Evolutionary conservation across 306 rosid species (phyloP), one percentile per base, ranked within the genome.

Genomic region (Pachyrhizus erosus): DNA sequence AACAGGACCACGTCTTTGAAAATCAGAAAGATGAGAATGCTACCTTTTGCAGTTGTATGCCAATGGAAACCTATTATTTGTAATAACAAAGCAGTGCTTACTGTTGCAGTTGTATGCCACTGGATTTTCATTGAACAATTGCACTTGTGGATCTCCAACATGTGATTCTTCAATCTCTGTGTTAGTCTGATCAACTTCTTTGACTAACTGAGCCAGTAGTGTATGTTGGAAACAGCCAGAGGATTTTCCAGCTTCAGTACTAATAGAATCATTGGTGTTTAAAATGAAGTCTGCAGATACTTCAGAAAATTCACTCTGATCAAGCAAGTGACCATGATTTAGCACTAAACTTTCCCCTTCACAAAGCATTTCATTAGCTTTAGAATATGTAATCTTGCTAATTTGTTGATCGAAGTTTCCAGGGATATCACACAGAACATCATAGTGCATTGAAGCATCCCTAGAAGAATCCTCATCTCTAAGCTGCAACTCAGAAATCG

Each of bases 11-110:
- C 9, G 9, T 9, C 18, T 80, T 78, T 71, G 91, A 84, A 80
- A 64, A 75, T 77, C 87, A n/a, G 75, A 54, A 86, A 76, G 77
- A 61, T 61, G 80, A 64, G 66, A 81, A 77, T n/a, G n/a, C n/a
- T n/a, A n/a, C n/a, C n/a, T n/a, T 73, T 81, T 40, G 70, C 83
- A 68, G 68, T 73, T 79, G 43, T 40, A 83, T 57, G 31, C 73
- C 55, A 78, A 64, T 24, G 39, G 34, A 76, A 73, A 54, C 69
- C 54, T 82, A 34, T 74, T 49, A 24, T 55, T 60, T 10, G 43
- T 48, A 21, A 66, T 68, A 82, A 17, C 1, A 58, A 43, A 48
- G 72, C 62, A 64, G 13, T 37, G 51, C 34, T 69, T 39, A 64
- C 40, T 42, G 74, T 49, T 62, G 68, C 84, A 10, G 71, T 66